A percentile compares a stretch with the other conserved stretches of the same genome.
Evolutionary conservation across 257 asterid species (phyloP).

Genomic region (Solanum sparsipilum): DNA sequence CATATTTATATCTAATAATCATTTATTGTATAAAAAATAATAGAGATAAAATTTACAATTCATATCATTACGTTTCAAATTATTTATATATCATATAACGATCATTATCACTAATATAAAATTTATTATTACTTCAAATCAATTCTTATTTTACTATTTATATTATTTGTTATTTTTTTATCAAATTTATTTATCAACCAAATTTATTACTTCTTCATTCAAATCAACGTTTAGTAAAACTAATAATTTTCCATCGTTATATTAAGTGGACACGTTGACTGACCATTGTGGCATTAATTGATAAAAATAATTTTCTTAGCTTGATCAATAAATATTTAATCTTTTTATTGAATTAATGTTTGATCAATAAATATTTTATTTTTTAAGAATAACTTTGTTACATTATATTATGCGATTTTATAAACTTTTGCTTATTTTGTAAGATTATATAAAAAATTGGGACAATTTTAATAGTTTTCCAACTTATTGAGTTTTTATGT

Average conservation of each 20-base stretch:
- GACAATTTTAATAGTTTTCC: background rate
- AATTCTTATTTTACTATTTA: too few species aligned
- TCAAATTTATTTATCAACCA: background rate
- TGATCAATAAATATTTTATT: too few species aligned
- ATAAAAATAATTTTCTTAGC: background rate
- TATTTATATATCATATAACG: background rate
- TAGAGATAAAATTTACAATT: too few species aligned
- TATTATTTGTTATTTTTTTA: too few species aligned
- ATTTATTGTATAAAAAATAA: too few species aligned
- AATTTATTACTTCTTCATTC: background rate
- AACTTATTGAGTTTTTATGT: too few species aligned
- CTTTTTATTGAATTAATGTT: too few species aligned
- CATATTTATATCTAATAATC: too few species aligned
- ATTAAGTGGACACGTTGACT: background rate
- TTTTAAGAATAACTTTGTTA: background rate
- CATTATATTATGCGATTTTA: background rate
- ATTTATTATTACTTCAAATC: too few species aligned
- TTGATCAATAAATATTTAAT: background rate
- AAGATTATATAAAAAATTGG: background rate
- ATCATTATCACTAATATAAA: background rate
- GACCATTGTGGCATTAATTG: background rate
- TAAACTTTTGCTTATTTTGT: too few species aligned
- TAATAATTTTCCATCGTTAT: background rate
- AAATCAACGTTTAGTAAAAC: background rate
- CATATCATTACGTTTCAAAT: background rate